A percentile compares a stretch with the other conserved stretches of the same genome.
phyloP scores from a whole-genome alignment of 1,284 basidiomycete species.

The Tausonia pullulans region DNA sequence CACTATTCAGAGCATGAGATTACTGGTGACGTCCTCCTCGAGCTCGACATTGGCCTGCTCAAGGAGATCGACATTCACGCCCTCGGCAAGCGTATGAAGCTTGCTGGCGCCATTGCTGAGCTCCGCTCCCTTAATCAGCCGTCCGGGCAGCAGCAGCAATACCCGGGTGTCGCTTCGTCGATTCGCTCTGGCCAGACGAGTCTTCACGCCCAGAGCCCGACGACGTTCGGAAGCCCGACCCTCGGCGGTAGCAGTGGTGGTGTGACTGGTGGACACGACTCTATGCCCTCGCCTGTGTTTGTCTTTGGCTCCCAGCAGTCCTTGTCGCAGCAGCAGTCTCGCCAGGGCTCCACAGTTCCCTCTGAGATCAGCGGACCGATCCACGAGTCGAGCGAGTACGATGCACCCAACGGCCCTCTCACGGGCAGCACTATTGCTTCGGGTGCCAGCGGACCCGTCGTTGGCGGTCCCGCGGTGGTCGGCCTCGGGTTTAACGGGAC shows the following conservation, averaged over 20 bases:
- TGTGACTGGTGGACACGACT: too few species aligned
- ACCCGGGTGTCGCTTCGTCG: background rate
- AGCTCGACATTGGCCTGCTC: constrained; percentile 81
- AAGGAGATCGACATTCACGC: constrained; percentile 94
- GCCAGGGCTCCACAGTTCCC: too few species aligned
- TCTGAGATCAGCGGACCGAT: too few species aligned
- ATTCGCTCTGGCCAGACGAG: constrained; percentile 9
- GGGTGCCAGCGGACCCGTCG: too few species aligned
- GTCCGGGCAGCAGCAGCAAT: background rate
- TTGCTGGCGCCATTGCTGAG: constrained; percentile 89
- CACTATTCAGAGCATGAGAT: constrained; percentile 81
- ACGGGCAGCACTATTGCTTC: too few species aligned
- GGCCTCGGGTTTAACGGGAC: background rate
- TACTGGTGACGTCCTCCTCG: constrained; percentile 87
- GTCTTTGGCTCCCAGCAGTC: background rate
- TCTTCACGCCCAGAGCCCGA: constrained; percentile 1
- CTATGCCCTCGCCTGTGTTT: background rate
- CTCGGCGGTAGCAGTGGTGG: background rate
- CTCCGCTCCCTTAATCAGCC: constrained; percentile 40
- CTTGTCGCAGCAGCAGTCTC: too few species aligned
- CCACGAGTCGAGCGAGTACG: too few species aligned
- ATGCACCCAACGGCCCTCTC: too few species aligned
- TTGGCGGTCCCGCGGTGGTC: too few species aligned
- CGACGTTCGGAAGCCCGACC: background rate
- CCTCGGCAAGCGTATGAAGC: constrained; percentile 87